A percentile compares a stretch with the other conserved stretches of the same genome.
Conservation (phyloP, 306 rosid genomes). For the Castanopsis chinensis region DNA sequence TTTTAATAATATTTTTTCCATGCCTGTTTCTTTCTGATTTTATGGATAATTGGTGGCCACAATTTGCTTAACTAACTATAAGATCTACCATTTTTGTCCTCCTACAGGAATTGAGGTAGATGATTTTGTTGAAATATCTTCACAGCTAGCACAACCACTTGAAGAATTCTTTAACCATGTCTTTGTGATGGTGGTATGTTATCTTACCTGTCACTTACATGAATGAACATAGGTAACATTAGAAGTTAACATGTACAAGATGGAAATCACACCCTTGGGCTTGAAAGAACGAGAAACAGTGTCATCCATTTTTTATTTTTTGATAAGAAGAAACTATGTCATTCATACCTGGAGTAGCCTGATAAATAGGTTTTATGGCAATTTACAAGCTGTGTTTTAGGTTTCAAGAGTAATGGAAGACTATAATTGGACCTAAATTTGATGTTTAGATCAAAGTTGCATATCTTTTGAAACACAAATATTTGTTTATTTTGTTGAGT, state of each 20-base stretch:
- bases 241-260: neutral
- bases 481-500: neutral
- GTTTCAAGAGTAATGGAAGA: neutral
- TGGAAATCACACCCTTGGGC: neutral
- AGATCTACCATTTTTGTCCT: slow-evolving; percentile 17
- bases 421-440: neutral
- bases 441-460: neutral
- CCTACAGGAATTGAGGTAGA: slow-evolving; percentile 63
- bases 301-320: no score
- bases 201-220: slow-evolving; percentile 3
- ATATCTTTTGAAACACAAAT: neutral
- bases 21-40: neutral
- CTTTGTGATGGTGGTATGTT: slow-evolving; percentile 96
- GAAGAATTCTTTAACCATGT: slow-evolving; percentile 84
- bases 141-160: slow-evolving; percentile 77
- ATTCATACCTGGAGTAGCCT: neutral
- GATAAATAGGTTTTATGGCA: neutral
- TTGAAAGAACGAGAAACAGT: neutral
- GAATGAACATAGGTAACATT: neutral
- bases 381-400: neutral
- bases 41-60: neutral
- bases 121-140: slow-evolving; percentile 65
- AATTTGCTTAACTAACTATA: neutral
- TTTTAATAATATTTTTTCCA: no score
- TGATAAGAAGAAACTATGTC: no score